Evolutionary conservation across 805 yeast species (phyloP), one percentile per base, ranked within the genome.

Genomic region (Sugiyamaella floridensis): DNA sequence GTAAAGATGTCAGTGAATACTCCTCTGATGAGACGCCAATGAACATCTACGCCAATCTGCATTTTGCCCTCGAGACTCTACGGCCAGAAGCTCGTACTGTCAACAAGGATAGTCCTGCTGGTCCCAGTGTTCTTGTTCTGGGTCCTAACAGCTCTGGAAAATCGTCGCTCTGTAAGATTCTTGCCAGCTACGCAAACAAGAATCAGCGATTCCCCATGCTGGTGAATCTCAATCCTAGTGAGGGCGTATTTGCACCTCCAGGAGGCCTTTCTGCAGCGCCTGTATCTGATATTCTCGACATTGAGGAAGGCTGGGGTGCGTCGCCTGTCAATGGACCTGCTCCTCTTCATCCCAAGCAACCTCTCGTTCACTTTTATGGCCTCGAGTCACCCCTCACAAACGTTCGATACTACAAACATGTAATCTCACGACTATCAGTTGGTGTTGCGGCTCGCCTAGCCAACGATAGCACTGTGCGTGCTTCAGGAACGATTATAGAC

Each of bases 231-330:
- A 86, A 90, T 63, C 95, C 98, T 1, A 65, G 68, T 22, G 80
- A 77, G 28, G 87, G 89, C 2, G 83, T 82, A 1, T 82, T 83
- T 58, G 71, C 86, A 0, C 74, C 86, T 9, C 97, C 97, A 0
- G 97, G 99, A 0, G 79, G 89, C 3, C 56, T 93, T 4, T 76
- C 89, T 0, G 96, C 96, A 0, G 83, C 95, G 0, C 86, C 95
- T 0, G 76, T 90, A 12, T 82, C 89, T 43, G 96, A 88, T 62
- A 71, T 82, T 41, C 72, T 90, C 37, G 96, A 93, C 61, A 79
- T 86, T 16, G 69, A 72, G 14, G 77, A 79, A 18, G 77, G 78
- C 1, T 85, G 95, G 73, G 96, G 95, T 56, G 87, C 88, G 47
- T 81, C 87, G 1, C 81, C 90, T 1, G 72, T 76, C 55, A 81